Conservation (phyloP, 371 early-diverging fungal genomes). For the Apophysomyces trapeziformis region DNA sequence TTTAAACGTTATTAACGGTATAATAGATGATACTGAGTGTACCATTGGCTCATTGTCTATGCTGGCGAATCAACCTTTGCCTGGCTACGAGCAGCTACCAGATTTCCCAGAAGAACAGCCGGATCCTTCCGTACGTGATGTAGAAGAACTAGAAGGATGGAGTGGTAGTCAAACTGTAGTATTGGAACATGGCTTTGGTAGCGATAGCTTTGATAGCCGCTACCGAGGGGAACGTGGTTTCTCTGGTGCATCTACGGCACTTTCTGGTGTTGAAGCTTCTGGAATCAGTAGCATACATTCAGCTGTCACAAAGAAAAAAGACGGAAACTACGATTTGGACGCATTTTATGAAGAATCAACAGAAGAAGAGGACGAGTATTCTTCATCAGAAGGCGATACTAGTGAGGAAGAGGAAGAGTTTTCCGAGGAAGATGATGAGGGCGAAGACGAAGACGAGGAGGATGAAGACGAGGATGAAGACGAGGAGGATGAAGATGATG, state of each 20-base stretch:
- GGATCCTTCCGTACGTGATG: conserved; percentile 68
- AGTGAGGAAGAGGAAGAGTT: conserved; percentile 29
- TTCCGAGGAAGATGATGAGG: conserved; percentile 22
- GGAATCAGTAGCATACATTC: conserved; percentile 37
- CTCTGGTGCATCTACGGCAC: conserved; percentile 37
- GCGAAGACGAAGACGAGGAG: conserved; percentile 8
- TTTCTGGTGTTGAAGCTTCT: conserved; percentile 51
- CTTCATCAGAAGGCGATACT: conserved; percentile 27
- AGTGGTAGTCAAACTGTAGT: conserved; percentile 47
- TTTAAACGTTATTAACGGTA: neutral
- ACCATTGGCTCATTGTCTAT: conserved; percentile 86
- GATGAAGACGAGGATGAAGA: conserved; percentile 26
- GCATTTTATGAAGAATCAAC: conserved; percentile 59
- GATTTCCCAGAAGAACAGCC: conserved; percentile 81
- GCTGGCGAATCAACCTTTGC: conserved; percentile 68
- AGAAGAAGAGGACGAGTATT: conserved; percentile 36
- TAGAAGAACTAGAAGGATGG: conserved; percentile 53
- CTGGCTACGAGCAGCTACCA: conserved; percentile 82
- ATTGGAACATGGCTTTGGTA: conserved; percentile 60
- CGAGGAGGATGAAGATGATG: conserved; percentile 33
- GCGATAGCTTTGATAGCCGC: conserved; percentile 45
- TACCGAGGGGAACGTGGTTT: conserved; percentile 34
- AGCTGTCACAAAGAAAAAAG: conserved; percentile 40
- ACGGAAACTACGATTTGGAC: conserved; percentile 62
- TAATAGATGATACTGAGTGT: conserved; percentile 61